Conservation (phyloP, 2,329 filamentous ascomycete species). For the Didymella exigua region DNA sequence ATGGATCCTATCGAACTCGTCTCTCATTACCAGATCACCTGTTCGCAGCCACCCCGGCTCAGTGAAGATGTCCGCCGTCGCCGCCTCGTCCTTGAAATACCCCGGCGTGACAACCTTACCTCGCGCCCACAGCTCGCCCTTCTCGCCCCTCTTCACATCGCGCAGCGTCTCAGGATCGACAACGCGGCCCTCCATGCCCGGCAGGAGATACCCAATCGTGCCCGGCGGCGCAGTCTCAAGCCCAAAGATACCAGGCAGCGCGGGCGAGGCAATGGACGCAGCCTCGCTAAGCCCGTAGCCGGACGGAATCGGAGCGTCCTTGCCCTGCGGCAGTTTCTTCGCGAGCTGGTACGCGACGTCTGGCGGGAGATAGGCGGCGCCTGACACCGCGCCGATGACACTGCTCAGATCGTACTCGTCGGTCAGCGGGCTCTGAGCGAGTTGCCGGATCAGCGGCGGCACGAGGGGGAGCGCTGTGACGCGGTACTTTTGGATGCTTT, state of each 20-base stretch:
- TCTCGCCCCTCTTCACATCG: conserved; percentile 31
- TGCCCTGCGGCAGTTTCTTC: conserved; percentile 35
- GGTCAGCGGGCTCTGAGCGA: conserved; percentile 34
- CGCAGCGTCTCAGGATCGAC: conserved; percentile 35
- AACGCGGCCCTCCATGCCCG: conserved; percentile 37
- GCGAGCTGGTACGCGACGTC: conserved; percentile 38
- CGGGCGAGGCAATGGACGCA: conserved; percentile 34
- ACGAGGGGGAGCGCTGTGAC: conserved; percentile 36
- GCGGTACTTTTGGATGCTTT: conserved; percentile 36
- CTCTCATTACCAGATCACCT: conserved; percentile 36
- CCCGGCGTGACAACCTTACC: conserved; percentile 39
- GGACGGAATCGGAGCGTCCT: conserved; percentile 28
- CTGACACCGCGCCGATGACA: conserved; percentile 29
- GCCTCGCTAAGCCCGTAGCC: conserved; percentile 41
- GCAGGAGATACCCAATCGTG: conserved; percentile 37
- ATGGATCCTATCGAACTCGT: conserved; percentile 32
- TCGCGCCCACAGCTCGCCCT: conserved; percentile 38
- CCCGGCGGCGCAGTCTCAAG: conserved; percentile 28
- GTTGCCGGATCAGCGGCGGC: conserved; percentile 36
- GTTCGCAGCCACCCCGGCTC: conserved; percentile 38
- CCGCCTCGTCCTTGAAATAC: conserved; percentile 38
- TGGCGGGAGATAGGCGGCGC: conserved; percentile 38
- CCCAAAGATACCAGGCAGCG: conserved; percentile 34
- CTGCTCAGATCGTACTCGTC: conserved; percentile 36
- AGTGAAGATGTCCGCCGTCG: conserved; percentile 36